These are phyloP conservation scores for Calonectria hawksworthii DNA, from an alignment of 2,329 filamentous ascomycete species.

Conservation along the genomic window DNA sequence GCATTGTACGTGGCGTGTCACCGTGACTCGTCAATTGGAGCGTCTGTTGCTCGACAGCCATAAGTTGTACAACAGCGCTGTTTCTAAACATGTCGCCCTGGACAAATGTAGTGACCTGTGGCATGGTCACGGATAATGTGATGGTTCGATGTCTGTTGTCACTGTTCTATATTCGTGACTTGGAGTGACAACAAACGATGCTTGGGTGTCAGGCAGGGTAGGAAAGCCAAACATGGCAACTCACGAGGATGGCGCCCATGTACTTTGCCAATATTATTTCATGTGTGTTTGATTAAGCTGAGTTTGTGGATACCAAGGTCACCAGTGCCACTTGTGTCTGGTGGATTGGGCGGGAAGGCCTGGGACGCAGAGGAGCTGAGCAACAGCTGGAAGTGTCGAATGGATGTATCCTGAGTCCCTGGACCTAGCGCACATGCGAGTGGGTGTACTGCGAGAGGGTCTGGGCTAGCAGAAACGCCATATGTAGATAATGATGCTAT, in stretches of 20 bases:
- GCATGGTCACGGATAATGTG: not conserved
- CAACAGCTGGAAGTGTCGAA: not conserved
- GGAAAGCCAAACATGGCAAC: not conserved
- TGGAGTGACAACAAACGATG: not conserved
- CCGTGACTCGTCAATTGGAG: not conserved
- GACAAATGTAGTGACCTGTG: not conserved
- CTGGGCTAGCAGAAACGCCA: not conserved
- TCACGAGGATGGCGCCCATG: not conserved
- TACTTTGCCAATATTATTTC: not conserved
- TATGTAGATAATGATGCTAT: not conserved
- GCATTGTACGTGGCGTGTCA: not conserved
- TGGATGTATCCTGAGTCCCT: not conserved
- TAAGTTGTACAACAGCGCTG: not conserved
- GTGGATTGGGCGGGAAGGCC: not conserved
- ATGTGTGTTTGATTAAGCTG: not conserved
- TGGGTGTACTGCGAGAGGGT: not conserved
- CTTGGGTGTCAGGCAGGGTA: not conserved
- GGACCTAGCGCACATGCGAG: constrained; percentile 2
- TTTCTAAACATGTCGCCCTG: not conserved
- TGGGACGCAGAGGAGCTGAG: not conserved
- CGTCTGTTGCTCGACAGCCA: not conserved
- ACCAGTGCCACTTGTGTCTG: not conserved
- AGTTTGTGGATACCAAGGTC: not conserved
- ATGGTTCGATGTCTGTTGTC: not conserved
- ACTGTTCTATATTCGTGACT: not conserved